Conservation (phyloP, 73 alveolate genomes). For the Effrenium voratum region DNA sequence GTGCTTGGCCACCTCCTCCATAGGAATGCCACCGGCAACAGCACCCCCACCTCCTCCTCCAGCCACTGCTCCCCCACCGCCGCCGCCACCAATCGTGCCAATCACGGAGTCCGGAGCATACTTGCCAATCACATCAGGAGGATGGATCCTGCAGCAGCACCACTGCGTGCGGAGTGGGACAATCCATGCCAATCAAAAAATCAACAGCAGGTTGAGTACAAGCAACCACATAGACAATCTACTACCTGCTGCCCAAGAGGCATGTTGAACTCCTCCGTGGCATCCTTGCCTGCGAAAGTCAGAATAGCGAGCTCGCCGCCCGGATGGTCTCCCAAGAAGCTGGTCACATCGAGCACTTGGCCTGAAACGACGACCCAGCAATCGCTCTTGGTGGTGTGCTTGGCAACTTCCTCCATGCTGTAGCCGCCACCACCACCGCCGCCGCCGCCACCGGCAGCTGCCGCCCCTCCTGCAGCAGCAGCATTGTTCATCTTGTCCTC, state of each 20-base stretch:
- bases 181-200: no score
- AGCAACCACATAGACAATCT: not conserved
- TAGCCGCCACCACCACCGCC: conserved; percentile 44
- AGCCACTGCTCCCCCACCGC: conserved; percentile 41
- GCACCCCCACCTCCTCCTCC: conserved; percentile 89
- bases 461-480: conserved; percentile 38
- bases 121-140: conserved; percentile 67
- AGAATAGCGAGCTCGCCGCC: conserved; percentile 89
- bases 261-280: conserved; percentile 94
- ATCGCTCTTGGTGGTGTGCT: conserved; percentile 94
- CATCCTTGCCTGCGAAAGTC: conserved; percentile 88
- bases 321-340: conserved; percentile 94
- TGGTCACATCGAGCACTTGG: conserved; percentile 96
- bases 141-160: conserved; percentile 15
- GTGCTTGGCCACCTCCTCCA: conserved; percentile 95
- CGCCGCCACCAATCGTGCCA: conserved; percentile 70
- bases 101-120: conserved; percentile 63
- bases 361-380: conserved; percentile 96
- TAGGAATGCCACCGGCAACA: conserved; percentile 66
- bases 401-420: conserved; percentile 95
- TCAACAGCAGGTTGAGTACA: no score
- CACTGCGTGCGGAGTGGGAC: no score
- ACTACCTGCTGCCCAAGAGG: not conserved
- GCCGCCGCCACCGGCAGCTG: conserved; percentile 49
- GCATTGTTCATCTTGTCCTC: conserved; percentile 79